Percentiles rank a stretch among this genome's conserved stretches.
Conservation (phyloP, 768 basidiomycete species). For the Imleria badia region DNA sequence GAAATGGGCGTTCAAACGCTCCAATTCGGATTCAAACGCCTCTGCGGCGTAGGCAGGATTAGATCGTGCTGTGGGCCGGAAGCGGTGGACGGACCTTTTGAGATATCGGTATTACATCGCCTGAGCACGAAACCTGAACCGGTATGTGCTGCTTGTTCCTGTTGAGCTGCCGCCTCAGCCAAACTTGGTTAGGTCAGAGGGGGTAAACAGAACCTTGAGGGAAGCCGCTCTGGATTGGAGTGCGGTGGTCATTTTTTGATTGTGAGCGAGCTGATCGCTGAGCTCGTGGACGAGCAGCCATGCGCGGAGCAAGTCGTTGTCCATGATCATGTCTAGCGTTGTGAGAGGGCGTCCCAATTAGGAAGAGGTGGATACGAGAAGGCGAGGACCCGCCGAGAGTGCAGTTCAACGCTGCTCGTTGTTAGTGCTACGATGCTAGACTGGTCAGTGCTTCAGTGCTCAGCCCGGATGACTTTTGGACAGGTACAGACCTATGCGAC, state of each 20-base stretch:
- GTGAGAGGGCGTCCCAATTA: constrained; percentile 3
- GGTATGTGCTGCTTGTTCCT: constrained; percentile 75
- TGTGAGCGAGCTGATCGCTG: constrained; percentile 78
- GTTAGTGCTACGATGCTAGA: neutral
- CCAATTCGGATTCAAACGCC: constrained; percentile 88
- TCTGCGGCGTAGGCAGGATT: constrained; percentile 49
- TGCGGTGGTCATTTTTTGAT: constrained; percentile 68
- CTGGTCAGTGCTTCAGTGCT: no score
- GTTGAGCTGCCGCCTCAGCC: constrained; percentile 11
- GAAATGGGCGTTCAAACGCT: constrained; percentile 84
- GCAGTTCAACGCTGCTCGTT: neutral
- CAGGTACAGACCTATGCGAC: neutral
- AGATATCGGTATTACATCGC: constrained; percentile 85
- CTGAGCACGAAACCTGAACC: constrained; percentile 76
- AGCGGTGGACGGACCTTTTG: constrained; percentile 55
- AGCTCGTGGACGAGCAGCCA: constrained; percentile 83
- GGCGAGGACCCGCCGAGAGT: constrained; percentile 5
- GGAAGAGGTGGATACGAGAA: neutral
- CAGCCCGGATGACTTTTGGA: neutral
- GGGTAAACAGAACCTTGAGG: constrained; percentile 65
- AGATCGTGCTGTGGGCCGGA: constrained; percentile 7
- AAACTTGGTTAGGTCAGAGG: constrained; percentile 4
- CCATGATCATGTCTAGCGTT: constrained; percentile 44
- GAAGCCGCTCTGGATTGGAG: constrained; percentile 68
- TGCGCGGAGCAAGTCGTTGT: constrained; percentile 68